Evolutionary conservation across 345 rosid species (phyloP).

Genomic region (Acer campestre): DNA sequence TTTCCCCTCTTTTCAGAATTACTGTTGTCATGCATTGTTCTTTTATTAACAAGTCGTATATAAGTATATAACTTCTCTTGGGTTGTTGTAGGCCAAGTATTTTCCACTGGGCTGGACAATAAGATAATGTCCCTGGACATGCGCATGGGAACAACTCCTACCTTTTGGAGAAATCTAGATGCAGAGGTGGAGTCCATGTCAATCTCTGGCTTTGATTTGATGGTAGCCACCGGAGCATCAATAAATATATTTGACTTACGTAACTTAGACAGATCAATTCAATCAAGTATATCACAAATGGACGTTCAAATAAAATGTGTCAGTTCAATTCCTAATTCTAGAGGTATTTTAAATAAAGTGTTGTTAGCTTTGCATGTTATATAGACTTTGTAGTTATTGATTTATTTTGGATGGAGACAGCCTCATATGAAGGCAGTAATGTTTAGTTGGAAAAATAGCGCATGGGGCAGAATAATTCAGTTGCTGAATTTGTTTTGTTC

Average conservation of each 20-base stretch:
- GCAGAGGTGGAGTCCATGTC: constrained; percentile 69
- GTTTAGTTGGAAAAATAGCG: neutral
- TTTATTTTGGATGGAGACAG: neutral
- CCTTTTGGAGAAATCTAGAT: constrained; percentile 30
- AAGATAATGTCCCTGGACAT: constrained; percentile 72
- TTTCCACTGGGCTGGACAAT: constrained; percentile 83
- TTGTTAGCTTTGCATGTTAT: constrained; percentile 6
- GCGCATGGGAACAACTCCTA: constrained; percentile 38
- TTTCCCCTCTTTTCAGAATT: neutral
- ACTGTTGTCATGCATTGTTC: neutral
- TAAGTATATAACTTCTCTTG: neutral
- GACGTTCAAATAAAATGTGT: constrained; percentile 62
- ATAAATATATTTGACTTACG: constrained; percentile 66
- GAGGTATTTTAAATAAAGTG: constrained; percentile 47
- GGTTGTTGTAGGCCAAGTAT: constrained; percentile 53
- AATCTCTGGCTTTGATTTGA: constrained; percentile 60
- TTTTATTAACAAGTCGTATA: neutral
- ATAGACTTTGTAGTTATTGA: constrained; percentile 1
- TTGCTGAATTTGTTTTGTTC: constrained; percentile 8
- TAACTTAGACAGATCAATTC: constrained; percentile 52
- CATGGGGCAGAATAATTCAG: neutral
- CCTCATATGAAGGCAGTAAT: constrained; percentile 1
- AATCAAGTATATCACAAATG: constrained; percentile 46
- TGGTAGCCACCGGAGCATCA: constrained; percentile 63
- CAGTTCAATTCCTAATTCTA: constrained; percentile 45